A percentile compares a stretch with the other conserved stretches of the same genome.
These are phyloP conservation scores for Xerocomus amazonicus DNA, from an alignment of 1,284 basidiomycete genomes.

Conservation along the genomic window DNA sequence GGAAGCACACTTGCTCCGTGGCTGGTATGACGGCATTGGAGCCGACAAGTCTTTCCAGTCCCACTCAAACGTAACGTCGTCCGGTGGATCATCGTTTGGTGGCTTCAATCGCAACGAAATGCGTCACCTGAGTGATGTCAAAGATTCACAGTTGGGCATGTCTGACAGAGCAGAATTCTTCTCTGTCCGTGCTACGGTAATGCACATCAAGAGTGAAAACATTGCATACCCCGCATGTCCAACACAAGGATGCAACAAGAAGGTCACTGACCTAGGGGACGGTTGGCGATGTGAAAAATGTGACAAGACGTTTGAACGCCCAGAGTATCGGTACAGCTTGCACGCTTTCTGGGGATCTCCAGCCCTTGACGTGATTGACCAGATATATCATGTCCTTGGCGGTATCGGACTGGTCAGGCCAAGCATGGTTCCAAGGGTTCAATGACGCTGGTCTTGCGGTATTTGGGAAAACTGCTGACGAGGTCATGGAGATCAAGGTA, in stretches of 20 bases:
- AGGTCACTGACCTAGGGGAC: slow-evolving; percentile 69
- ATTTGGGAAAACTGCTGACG: slow-evolving; percentile 80
- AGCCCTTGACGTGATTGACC: slow-evolving; percentile 4
- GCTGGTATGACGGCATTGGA: slow-evolving; percentile 86
- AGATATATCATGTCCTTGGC: slow-evolving; percentile 92
- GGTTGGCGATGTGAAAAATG: slow-evolving; percentile 96
- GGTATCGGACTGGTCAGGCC: slow-evolving; percentile 84
- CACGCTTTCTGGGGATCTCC: neutral
- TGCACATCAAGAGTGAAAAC: slow-evolving; percentile 87
- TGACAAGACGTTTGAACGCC: slow-evolving; percentile 66
- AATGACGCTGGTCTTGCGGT: slow-evolving; percentile 85
- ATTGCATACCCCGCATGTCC: slow-evolving; percentile 92
- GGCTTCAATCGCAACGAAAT: slow-evolving; percentile 69
- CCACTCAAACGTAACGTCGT: slow-evolving; percentile 49
- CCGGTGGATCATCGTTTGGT: slow-evolving; percentile 38
- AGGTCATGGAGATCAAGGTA: slow-evolving; percentile 71
- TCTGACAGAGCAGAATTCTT: slow-evolving; percentile 84
- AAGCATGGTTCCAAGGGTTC: slow-evolving; percentile 94
- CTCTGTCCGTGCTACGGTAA: slow-evolving; percentile 78
- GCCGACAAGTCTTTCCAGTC: slow-evolving; percentile 63
- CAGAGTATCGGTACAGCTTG: slow-evolving; percentile 72
- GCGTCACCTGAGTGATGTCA: slow-evolving; percentile 79
- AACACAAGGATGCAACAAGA: slow-evolving; percentile 84
- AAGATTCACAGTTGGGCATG: slow-evolving; percentile 75
- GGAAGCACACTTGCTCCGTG: slow-evolving; percentile 82